A percentile compares a stretch with the other conserved stretches of the same genome.
Conservation (phyloP, 768 basidiomycete species). For the Lepiota venenata region DNA sequence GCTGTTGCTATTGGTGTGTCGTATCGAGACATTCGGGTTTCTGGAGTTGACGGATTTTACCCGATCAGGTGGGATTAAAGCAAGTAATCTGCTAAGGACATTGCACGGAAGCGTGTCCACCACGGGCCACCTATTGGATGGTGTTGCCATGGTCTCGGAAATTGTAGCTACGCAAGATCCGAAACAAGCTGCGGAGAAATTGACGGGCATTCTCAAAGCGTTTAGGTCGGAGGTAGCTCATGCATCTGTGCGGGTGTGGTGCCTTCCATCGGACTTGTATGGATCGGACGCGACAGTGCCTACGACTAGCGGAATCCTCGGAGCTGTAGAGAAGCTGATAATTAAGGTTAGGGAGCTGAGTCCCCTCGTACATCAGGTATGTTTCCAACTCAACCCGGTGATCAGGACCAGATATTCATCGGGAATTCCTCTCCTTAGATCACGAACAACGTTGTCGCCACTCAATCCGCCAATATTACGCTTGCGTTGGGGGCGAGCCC, state of each 20-base stretch:
- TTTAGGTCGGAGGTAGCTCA: conserved; percentile 30
- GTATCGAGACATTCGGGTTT: neutral
- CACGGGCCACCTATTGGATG: conserved; percentile 60
- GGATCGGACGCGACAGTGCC: conserved; percentile 11
- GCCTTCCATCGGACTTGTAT: neutral
- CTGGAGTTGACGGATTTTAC: neutral
- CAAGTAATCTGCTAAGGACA: conserved; percentile 69
- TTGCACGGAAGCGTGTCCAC: conserved; percentile 67
- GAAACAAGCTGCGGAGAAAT: conserved; percentile 39
- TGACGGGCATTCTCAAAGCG: conserved; percentile 38
- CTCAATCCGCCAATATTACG: conserved; percentile 88
- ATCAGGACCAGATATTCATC: neutral
- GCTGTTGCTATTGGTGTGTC: conserved; percentile 83
- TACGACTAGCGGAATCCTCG: conserved; percentile 33
- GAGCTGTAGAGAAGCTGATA: conserved; percentile 48
- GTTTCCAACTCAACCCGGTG: neutral
- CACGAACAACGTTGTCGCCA: conserved; percentile 85
- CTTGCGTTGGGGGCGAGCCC: conserved; percentile 87
- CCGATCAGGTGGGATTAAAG: conserved; percentile 80
- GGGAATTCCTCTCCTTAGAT: conserved; percentile 46
- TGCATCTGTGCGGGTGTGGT: neutral
- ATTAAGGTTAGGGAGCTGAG: conserved; percentile 42
- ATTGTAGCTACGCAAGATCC: conserved; percentile 70
- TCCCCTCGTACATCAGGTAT: conserved; percentile 83
- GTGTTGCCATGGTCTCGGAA: conserved; percentile 87